phyloP scores from a whole-genome alignment of 768 basidiomycete genomes.

The Termitomyces sp. region DNA sequence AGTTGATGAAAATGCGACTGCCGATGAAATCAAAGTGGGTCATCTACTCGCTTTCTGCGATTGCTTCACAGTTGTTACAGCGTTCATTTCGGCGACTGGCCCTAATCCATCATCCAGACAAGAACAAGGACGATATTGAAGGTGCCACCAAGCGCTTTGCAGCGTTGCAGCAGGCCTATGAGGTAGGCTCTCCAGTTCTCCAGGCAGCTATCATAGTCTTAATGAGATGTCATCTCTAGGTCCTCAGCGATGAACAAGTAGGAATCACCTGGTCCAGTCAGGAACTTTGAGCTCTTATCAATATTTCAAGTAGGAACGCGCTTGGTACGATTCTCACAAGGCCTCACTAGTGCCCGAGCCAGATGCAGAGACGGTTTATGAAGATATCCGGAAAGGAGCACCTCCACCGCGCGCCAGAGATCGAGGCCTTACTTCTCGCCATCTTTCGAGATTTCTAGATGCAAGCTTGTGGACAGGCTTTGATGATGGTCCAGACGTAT shows the following conservation, averaged over 20 bases:
- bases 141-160: constrained; percentile 87
- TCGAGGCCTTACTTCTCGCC: constrained; percentile 73
- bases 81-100: constrained; percentile 82
- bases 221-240: constrained; percentile 33
- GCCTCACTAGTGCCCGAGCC: constrained; percentile 74
- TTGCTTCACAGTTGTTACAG: constrained; percentile 29
- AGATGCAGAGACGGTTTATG: constrained; percentile 79
- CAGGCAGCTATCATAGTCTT: neutral
- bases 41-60: neutral
- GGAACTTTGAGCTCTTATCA: constrained; percentile 12
- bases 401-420: constrained; percentile 48
- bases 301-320: constrained; percentile 73
- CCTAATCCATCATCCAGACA: constrained; percentile 81
- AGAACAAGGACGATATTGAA: constrained; percentile 78
- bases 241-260: constrained; percentile 93
- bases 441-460: constrained; percentile 84
- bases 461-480: constrained; percentile 58
- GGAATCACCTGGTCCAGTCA: constrained; percentile 15
- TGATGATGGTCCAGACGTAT: constrained; percentile 57
- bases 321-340: constrained; percentile 96
- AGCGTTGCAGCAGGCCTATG: constrained; percentile 89
- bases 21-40: constrained; percentile 82
- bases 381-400: constrained; percentile 75
- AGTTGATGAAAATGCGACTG: constrained; percentile 74
- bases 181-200: constrained; percentile 43